Evolutionary conservation across 257 asterid genomes (phyloP).

Genomic region (Prunella vulgaris): DNA sequence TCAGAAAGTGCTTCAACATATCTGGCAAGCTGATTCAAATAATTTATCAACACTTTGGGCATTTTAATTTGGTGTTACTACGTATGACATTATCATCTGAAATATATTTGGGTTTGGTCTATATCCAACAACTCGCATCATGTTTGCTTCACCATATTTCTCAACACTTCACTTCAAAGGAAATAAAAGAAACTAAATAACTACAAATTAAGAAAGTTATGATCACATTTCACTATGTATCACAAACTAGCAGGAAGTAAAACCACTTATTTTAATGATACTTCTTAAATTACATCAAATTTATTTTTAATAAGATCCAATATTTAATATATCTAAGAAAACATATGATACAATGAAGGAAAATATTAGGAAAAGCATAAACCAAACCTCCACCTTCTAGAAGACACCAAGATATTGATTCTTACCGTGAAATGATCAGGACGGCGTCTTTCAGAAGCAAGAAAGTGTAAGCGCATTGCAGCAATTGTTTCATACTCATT

Average conservation of each 20-base stretch:
- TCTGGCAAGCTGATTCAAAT: background rate
- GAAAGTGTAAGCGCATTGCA: conserved; percentile 80
- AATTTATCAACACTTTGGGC: background rate
- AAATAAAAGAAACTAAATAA: background rate
- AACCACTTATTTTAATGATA: background rate
- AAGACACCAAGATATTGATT: conserved; percentile 16
- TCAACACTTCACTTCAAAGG: conserved; percentile 3
- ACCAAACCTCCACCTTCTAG: background rate
- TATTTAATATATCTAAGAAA: background rate
- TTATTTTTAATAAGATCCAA: background rate
- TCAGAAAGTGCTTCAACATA: background rate
- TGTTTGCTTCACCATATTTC: background rate
- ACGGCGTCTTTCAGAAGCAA: conserved; percentile 83
- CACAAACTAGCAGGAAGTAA: background rate
- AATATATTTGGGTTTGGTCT: background rate
- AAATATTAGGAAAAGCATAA: background rate
- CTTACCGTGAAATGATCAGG: conserved; percentile 91
- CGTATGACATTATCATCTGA: background rate
- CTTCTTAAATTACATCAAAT: background rate
- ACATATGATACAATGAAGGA: background rate
- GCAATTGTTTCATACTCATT: conserved; percentile 77
- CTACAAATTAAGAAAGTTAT: background rate
- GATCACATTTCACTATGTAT: background rate
- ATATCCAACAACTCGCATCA: conserved; percentile 3
- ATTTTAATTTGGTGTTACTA: background rate